Evolutionary conservation across 1,139 yeast genomes (phyloP).

Genomic region (Taiozyma onychis): DNA sequence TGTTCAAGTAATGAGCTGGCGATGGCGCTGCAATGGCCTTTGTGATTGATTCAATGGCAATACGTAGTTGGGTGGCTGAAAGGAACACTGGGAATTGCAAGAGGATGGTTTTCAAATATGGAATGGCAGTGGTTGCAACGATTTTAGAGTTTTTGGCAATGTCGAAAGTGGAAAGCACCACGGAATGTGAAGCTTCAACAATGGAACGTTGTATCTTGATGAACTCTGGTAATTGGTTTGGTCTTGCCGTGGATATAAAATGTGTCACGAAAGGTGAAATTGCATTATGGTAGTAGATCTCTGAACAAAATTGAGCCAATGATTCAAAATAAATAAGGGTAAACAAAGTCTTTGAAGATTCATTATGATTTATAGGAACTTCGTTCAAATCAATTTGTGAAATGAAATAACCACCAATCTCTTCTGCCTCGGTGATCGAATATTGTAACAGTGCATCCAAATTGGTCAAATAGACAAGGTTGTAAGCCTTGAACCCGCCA

Average conservation of each 20-base stretch:
- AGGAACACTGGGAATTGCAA: constrained; percentile 53
- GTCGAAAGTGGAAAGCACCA: constrained; percentile 44
- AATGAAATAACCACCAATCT: constrained; percentile 36
- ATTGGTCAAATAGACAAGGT: constrained; percentile 53
- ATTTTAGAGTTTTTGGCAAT: constrained; percentile 21
- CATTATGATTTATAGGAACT: constrained; percentile 30
- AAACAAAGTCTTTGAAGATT: constrained; percentile 48
- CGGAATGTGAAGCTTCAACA: constrained; percentile 66
- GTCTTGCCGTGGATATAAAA: constrained; percentile 11
- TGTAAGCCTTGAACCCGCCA: constrained; percentile 67
- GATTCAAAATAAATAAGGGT: constrained; percentile 56
- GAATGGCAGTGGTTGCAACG: constrained; percentile 25
- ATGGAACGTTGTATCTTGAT: constrained; percentile 29
- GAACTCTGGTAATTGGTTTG: constrained; percentile 5
- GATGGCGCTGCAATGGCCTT: constrained; percentile 44
- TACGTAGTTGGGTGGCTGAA: constrained; percentile 50
- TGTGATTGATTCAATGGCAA: constrained; percentile 56
- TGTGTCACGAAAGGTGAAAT: constrained; percentile 18
- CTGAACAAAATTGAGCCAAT: constrained; percentile 35
- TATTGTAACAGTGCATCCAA: constrained; percentile 40
- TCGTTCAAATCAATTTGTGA: constrained; percentile 33
- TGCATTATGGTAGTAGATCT: constrained; percentile 17
- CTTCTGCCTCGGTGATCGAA: constrained; percentile 30
- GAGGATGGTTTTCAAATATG: constrained; percentile 32
- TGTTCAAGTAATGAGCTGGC: constrained; percentile 26